Conservation (phyloP, 2,329 filamentous ascomycete species). For the Colletotrichum sp. region DNA sequence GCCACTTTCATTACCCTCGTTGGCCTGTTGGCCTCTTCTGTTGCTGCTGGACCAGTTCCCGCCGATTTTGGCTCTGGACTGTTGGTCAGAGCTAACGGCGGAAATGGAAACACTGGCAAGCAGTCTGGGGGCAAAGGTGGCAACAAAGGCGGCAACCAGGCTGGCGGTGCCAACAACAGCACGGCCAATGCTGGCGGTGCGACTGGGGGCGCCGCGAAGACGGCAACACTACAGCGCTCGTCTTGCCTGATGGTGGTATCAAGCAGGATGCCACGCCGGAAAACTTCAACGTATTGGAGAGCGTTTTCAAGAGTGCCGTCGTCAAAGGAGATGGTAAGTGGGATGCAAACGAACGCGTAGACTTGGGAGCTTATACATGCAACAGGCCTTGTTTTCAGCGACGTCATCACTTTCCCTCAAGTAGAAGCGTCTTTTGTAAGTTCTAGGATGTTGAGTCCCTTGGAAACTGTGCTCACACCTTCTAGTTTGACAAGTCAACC, state of each 20-base stretch:
- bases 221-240: neutral
- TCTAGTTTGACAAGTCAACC: conserved; percentile 18
- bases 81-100: neutral
- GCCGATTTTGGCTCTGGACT: neutral
- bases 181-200: conserved; percentile 1
- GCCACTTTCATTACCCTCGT: conserved; percentile 2
- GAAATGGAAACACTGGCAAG: neutral
- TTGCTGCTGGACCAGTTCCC: conserved; percentile 7
- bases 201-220: neutral
- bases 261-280: conserved; percentile 15
- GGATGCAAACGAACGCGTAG: neutral
- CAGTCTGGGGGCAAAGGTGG: neutral
- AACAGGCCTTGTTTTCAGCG: conserved; percentile 17
- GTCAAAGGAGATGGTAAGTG: conserved; percentile 26
- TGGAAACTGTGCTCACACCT: neutral
- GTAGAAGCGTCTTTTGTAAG: conserved; percentile 14
- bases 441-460: neutral
- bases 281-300: conserved; percentile 25
- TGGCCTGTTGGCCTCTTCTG: conserved; percentile 2
- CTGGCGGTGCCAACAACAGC: neutral
- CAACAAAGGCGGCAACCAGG: neutral
- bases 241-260: conserved; percentile 24
- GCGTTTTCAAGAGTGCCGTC: conserved; percentile 27
- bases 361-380: neutral
- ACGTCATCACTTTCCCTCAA: conserved; percentile 19